Conservation (phyloP, 352 stramenopile genomes). For the Aphanomyces invadans region DNA sequence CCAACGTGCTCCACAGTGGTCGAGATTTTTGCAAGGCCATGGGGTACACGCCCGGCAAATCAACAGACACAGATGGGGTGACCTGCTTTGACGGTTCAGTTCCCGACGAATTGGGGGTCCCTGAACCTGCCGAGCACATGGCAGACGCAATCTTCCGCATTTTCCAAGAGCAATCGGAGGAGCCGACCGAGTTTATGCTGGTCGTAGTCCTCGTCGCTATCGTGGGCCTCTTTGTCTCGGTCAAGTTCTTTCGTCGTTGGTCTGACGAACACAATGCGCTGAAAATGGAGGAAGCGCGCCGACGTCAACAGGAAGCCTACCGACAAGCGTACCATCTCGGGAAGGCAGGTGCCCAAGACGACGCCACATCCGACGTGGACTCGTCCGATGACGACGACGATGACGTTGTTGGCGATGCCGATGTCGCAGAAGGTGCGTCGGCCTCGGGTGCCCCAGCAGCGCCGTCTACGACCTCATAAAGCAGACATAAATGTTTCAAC, state of each 20-base stretch:
- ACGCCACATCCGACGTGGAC: background rate
- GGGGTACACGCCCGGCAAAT: slow-evolving; percentile 64
- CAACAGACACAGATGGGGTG: slow-evolving; percentile 54
- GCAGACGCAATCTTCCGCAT: slow-evolving; percentile 40
- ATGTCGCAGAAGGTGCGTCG: background rate
- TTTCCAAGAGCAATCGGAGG: slow-evolving; percentile 58
- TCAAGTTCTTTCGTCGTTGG: slow-evolving; percentile 44
- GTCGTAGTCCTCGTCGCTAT: slow-evolving; percentile 55
- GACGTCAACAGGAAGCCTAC: slow-evolving; percentile 64
- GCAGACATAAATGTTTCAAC: no score
- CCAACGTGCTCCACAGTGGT: slow-evolving; percentile 27
- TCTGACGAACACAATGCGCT: slow-evolving; percentile 45
- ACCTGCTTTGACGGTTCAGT: slow-evolving; percentile 82
- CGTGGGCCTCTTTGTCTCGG: slow-evolving; percentile 45
- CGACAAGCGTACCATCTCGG: slow-evolving; percentile 20
- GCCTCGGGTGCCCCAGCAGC: background rate
- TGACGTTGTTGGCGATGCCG: background rate
- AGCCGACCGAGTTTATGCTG: slow-evolving; percentile 62
- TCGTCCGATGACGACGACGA: slow-evolving; percentile 1
- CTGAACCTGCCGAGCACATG: slow-evolving; percentile 55
- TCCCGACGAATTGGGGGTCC: slow-evolving; percentile 38
- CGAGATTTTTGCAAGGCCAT: slow-evolving; percentile 67
- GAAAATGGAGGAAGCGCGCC: slow-evolving; percentile 58
- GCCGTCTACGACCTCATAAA: background rate
- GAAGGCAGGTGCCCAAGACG: background rate